These are phyloP conservation scores for Fusarium setosum DNA, from an alignment of 2,329 filamentous ascomycete genomes.

Conservation along the genomic window DNA sequence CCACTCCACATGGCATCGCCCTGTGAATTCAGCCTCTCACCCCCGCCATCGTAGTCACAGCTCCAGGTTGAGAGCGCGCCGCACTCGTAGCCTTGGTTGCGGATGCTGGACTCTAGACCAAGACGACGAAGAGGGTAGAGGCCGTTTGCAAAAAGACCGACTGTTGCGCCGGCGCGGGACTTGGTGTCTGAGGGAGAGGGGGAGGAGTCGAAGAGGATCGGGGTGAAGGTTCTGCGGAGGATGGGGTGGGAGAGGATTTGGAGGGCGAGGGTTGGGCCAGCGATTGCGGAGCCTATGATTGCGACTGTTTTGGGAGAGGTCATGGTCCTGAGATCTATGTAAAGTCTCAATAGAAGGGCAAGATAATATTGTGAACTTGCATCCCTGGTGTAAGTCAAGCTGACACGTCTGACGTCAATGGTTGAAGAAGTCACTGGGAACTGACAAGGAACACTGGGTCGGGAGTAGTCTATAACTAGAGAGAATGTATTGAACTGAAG, in stretches of 20 bases:
- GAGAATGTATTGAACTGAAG: neutral
- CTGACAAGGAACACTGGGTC: neutral
- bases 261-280: conserved; percentile 31
- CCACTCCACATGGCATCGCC: conserved; percentile 32
- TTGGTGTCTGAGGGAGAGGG: conserved; percentile 20
- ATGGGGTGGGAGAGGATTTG: conserved; percentile 28
- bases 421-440: neutral
- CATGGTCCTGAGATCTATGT: neutral
- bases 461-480: neutral
- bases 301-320: conserved; percentile 21
- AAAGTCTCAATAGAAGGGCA: neutral
- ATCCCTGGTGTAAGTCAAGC: neutral
- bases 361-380: neutral
- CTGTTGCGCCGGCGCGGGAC: conserved; percentile 36
- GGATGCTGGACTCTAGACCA: conserved; percentile 27
- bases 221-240: conserved; percentile 23
- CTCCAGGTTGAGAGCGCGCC: conserved; percentile 22
- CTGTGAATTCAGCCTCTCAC: conserved; percentile 19
- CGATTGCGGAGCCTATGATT: conserved; percentile 35
- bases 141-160: conserved; percentile 38
- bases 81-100: conserved; percentile 21
- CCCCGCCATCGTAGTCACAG: conserved; percentile 17
- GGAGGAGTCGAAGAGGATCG: conserved; percentile 29
- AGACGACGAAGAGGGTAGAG: conserved; percentile 33
- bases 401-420: neutral